phyloP scores from a whole-genome alignment of 2,329 filamentous ascomycete genomes.

The Exophiala xenobiotica region DNA sequence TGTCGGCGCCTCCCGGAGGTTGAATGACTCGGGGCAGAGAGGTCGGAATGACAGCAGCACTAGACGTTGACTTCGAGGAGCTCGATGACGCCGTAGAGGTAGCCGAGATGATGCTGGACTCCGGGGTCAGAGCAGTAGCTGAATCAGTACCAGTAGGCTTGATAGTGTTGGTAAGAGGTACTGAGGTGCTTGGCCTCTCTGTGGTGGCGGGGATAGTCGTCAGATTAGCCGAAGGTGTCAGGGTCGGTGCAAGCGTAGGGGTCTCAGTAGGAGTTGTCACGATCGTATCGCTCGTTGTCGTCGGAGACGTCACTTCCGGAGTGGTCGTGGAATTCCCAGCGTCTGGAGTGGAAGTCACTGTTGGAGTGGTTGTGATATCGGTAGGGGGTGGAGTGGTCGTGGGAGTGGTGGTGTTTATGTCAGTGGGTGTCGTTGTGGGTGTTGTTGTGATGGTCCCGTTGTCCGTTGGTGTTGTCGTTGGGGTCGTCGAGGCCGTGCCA shows the following conservation, averaged over 20 bases:
- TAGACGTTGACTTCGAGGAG: slow-evolving; percentile 38
- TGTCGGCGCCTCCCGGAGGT: slow-evolving; percentile 60
- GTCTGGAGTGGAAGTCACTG: not conserved
- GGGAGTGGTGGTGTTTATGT: slow-evolving; percentile 5
- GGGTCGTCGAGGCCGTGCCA: not conserved
- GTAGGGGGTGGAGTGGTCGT: slow-evolving; percentile 7
- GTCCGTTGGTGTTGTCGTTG: slow-evolving; percentile 7
- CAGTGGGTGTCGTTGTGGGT: not conserved
- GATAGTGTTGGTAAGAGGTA: slow-evolving; percentile 31
- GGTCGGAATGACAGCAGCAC: slow-evolving; percentile 58
- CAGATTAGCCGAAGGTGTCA: slow-evolving; percentile 18
- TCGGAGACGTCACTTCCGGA: slow-evolving; percentile 1
- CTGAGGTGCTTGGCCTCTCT: slow-evolving; percentile 16
- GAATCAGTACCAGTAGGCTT: slow-evolving; percentile 48
- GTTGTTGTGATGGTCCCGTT: slow-evolving; percentile 26
- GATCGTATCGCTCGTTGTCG: slow-evolving; percentile 11
- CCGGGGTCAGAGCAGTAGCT: slow-evolving; percentile 39
- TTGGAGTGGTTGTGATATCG: slow-evolving; percentile 6
- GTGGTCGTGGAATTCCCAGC: not conserved
- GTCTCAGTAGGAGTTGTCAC: slow-evolving; percentile 26
- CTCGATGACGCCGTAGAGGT: slow-evolving; percentile 31
- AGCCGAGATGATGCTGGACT: slow-evolving; percentile 34
- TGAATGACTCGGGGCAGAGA: slow-evolving; percentile 73
- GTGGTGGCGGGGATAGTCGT: slow-evolving; percentile 14
- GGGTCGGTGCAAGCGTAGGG: slow-evolving; percentile 25